Evolutionary conservation across 2,329 filamentous ascomycete species (phyloP).

Genomic region (Paecilomyces formosus): DNA sequence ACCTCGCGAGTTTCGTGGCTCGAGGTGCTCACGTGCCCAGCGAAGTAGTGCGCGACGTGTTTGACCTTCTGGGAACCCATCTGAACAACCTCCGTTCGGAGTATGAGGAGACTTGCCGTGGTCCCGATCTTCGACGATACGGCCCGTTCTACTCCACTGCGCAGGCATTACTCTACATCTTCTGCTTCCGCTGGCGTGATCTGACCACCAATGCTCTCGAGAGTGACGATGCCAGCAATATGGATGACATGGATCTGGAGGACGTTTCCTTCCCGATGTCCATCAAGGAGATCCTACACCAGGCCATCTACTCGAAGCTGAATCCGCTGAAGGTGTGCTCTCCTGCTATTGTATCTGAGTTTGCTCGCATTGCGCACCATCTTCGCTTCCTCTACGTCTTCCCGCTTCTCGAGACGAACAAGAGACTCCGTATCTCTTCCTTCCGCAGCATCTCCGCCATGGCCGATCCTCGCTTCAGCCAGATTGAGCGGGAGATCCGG

Average conservation of each 20-base stretch:
- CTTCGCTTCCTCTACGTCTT: constrained; percentile 86
- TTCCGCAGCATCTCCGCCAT: constrained; percentile 41
- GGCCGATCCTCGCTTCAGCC: constrained; percentile 30
- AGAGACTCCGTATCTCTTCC: constrained; percentile 72
- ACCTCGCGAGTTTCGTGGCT: constrained; percentile 89
- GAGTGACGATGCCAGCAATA: constrained; percentile 46
- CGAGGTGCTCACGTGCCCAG: constrained; percentile 75
- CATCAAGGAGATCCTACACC: constrained; percentile 65
- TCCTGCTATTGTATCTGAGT: constrained; percentile 81
- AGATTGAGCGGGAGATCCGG: constrained; percentile 48
- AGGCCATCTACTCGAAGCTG: constrained; percentile 77
- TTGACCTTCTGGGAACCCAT: constrained; percentile 68
- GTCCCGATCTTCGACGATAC: constrained; percentile 78
- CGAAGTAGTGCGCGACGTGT: constrained; percentile 72
- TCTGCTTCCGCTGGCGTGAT: constrained; percentile 97
- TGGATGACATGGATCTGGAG: constrained; percentile 52
- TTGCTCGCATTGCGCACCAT: constrained; percentile 78
- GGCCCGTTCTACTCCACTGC: constrained; percentile 78
- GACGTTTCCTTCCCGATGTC: constrained; percentile 72
- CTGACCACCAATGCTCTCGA: constrained; percentile 56
- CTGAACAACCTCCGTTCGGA: constrained; percentile 66
- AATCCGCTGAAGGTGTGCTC: constrained; percentile 96
- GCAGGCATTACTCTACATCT: constrained; percentile 89
- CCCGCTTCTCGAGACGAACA: constrained; percentile 83
- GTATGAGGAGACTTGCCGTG: constrained; percentile 67